phyloP scores from a whole-genome alignment of 805 yeast species.

The Candida qinlingensis region DNA sequence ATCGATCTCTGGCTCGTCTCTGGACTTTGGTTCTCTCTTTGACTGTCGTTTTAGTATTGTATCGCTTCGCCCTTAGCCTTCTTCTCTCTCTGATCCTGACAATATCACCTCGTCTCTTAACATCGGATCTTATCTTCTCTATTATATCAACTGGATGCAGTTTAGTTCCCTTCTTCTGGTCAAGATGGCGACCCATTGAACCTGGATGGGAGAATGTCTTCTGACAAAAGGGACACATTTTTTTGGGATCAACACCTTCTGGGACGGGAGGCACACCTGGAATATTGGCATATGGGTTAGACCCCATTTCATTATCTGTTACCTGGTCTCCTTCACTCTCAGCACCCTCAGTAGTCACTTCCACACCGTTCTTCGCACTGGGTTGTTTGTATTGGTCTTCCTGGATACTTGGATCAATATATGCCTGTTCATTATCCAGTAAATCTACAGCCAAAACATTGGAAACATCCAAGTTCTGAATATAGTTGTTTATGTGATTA shows the following conservation, averaged over 20 bases:
- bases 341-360: neutral
- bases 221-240: conserved; percentile 46
- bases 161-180: conserved; percentile 46
- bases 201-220: conserved; percentile 52
- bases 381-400: neutral
- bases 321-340: neutral
- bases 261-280: conserved; percentile 22
- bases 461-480: conserved; percentile 15
- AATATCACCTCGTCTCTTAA: conserved; percentile 46
- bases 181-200: conserved; percentile 56
- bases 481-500: conserved; percentile 12
- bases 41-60: conserved; percentile 44
- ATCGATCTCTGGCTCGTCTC: conserved; percentile 39
- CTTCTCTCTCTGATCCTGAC: conserved; percentile 37
- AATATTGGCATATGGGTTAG: neutral
- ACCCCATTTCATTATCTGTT: neutral
- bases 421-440: conserved; percentile 3
- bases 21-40: conserved; percentile 40
- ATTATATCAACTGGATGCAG: conserved; percentile 47
- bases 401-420: conserved; percentile 11
- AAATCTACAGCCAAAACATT: conserved; percentile 12
- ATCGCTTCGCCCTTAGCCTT: conserved; percentile 34
- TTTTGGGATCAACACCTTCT: conserved; percentile 29
- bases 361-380: too few relatives aligned
- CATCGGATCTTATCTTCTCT: conserved; percentile 40